phyloP scores from a whole-genome alignment of 768 basidiomycete species.

The Fibroporia radiculosa region DNA sequence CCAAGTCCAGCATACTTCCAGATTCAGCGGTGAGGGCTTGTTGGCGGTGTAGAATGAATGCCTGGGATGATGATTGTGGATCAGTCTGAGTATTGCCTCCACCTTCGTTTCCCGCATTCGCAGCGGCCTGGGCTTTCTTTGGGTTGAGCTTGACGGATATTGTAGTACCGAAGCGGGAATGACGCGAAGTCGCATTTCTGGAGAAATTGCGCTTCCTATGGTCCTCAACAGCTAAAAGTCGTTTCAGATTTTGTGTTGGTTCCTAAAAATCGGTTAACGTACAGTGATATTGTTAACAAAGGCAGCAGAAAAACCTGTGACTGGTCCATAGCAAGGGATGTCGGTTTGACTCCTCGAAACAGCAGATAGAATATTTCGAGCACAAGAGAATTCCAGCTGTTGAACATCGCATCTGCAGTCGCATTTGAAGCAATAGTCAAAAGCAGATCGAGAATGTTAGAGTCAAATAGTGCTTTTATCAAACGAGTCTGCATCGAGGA shows the following conservation, averaged over 20 bases:
- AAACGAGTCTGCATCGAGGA: slow-evolving; percentile 74
- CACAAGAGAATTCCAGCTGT: slow-evolving; percentile 80
- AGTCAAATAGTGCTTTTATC: slow-evolving; percentile 60
- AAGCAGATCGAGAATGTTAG: slow-evolving; percentile 69
- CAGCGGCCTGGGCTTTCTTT: slow-evolving; percentile 28
- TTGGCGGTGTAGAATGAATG: slow-evolving; percentile 81
- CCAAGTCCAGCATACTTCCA: slow-evolving; percentile 61
- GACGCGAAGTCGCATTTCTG: slow-evolving; percentile 59
- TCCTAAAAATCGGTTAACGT: slow-evolving; percentile 35
- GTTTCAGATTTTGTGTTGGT: slow-evolving; percentile 59
- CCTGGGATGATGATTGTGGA: slow-evolving; percentile 29
- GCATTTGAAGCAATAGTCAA: slow-evolving; percentile 81
- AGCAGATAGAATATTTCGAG: slow-evolving; percentile 92
- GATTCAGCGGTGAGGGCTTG: slow-evolving; percentile 67
- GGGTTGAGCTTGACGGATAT: slow-evolving; percentile 71
- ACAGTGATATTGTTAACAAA: slow-evolving; percentile 7
- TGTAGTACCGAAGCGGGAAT: slow-evolving; percentile 96
- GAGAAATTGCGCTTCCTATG: slow-evolving; percentile 49
- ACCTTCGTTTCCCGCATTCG: slow-evolving; percentile 15
- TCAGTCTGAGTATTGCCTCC: slow-evolving; percentile 4
- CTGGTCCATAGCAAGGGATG: slow-evolving; percentile 50
- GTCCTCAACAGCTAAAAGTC: slow-evolving; percentile 73
- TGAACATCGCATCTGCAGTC: slow-evolving; percentile 69
- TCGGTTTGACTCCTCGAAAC: slow-evolving; percentile 72
- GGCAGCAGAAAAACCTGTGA: slow-evolving; percentile 41